Evolutionary conservation across 2,329 filamentous ascomycete species (phyloP).

Genomic region (Cytospora mali): DNA sequence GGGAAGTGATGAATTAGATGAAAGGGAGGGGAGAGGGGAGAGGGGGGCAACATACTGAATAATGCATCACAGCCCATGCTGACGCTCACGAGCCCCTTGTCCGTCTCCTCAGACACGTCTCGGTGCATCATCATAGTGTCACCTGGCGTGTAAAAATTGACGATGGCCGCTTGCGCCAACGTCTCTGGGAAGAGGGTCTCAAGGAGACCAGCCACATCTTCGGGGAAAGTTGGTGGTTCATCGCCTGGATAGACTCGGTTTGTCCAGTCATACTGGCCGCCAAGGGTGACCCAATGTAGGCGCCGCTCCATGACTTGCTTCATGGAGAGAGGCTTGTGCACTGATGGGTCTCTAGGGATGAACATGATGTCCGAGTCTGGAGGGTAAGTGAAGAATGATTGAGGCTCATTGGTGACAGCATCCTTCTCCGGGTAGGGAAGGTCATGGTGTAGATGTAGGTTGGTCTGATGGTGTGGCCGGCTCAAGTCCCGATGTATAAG

Average conservation of each 20-base stretch:
- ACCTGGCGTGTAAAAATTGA: slow-evolving; percentile 89
- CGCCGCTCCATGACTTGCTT: slow-evolving; percentile 74
- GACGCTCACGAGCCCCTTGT: slow-evolving; percentile 78
- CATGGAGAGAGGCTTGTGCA: slow-evolving; percentile 76
- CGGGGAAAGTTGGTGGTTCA: slow-evolving; percentile 71
- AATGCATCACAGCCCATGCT: slow-evolving; percentile 89
- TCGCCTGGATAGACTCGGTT: slow-evolving; percentile 75
- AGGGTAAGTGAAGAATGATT: slow-evolving; percentile 58
- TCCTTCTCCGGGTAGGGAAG: slow-evolving; percentile 35
- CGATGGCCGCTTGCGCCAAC: slow-evolving; percentile 82
- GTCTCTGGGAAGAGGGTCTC: slow-evolving; percentile 74
- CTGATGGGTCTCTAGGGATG: slow-evolving; percentile 66
- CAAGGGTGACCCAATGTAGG: slow-evolving; percentile 91
- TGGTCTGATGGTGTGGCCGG: slow-evolving; percentile 76
- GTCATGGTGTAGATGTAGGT: slow-evolving; percentile 56
- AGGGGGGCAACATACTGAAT: slow-evolving; percentile 61
- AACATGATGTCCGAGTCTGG: slow-evolving; percentile 58
- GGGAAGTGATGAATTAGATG: neutral
- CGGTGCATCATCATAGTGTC: slow-evolving; percentile 92
- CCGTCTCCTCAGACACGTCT: slow-evolving; percentile 85
- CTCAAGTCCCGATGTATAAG: slow-evolving; percentile 70
- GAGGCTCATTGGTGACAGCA: slow-evolving; percentile 7
- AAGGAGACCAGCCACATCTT: slow-evolving; percentile 70
- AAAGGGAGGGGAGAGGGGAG: no score
- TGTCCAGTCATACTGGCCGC: slow-evolving; percentile 97